Conservation (phyloP, 225 moss, liverwort and hornwort genomes). For the Marchantia polymorpha region DNA sequence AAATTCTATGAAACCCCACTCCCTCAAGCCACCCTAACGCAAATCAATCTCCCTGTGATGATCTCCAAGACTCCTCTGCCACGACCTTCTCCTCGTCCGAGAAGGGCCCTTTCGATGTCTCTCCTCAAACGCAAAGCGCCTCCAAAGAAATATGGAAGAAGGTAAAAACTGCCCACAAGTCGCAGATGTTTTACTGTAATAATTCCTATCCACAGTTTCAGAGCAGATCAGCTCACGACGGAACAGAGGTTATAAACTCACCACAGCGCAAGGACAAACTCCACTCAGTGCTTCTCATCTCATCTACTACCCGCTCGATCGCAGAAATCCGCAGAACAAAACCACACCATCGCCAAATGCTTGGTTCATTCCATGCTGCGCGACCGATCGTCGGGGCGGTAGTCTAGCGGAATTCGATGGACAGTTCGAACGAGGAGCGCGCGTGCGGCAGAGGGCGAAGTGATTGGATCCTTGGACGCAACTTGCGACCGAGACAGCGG, state of each 20-base stretch:
- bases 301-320: neutral
- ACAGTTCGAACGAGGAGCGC: neutral
- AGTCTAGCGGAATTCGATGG: neutral
- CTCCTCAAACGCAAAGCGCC: neutral
- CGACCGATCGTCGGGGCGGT: too few species aligned
- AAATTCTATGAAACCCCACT: neutral
- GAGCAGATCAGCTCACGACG: neutral
- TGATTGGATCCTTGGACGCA: neutral
- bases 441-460: neutral
- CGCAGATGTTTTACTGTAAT: neutral
- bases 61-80: neutral
- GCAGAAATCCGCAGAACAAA: neutral
- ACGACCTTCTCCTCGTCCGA: neutral
- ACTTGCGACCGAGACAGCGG: neutral
- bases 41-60: neutral
- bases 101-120: neutral
- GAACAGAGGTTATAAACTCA: neutral
- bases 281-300: neutral
- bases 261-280: neutral
- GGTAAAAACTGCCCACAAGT: neutral
- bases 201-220: neutral
- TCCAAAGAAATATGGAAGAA: neutral
- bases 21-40: neutral
- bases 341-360: neutral
- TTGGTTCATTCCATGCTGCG: neutral